Evolutionary conservation across 2,329 filamentous ascomycete genomes (phyloP), one percentile per base, ranked within the genome.

Genomic region (Penicillium sp.): DNA sequence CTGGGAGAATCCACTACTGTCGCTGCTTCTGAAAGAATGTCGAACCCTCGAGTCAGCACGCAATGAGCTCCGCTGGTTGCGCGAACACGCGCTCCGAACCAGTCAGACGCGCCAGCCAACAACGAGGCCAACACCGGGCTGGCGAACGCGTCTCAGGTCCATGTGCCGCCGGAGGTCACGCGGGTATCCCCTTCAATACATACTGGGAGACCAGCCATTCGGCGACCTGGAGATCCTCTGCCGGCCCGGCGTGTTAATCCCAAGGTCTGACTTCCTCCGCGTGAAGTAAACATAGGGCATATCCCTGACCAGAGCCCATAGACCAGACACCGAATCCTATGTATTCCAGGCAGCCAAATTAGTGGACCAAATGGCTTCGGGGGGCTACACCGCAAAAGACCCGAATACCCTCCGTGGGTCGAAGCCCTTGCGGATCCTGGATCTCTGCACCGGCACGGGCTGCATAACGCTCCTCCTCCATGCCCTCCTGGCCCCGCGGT

Each of bases 401-500:
- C 24, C 23, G 7, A 15, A 40, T 7, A 39, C 44, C 27, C 8
- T 37, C 7, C 26, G 21, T 6, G 23, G 23, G 26, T 15, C 15
- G 17, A 57, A 60, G 61, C 55, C 64, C 13, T 61, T 95, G 10
- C 81, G 79, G 10, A 77, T 97, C 33, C 71, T 97, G 7, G 94
- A 99, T 70, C 78, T 97, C 24, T 97, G 94, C 71, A 92, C 91
- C 0, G 94, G 94, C 8, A 90, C 89, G 4, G 94, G 94, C 4
- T 97, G 93, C 73, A 96, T 97, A 56, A 83, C 91, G 0, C 80
- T 97, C 7, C 81, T 90, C 3, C 78, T 96, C 6, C 84, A 88
- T 55, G 78, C 85, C 29, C 78, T 86, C 8, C 80, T 91, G 51
- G 67, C 63, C 26, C 60, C 67, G 3, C 63, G 70, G 17, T 70